A percentile compares a stretch with the other conserved stretches of the same genome.
Conservation (phyloP, 1,284 basidiomycete genomes). For the Lentinus polychrous region DNA sequence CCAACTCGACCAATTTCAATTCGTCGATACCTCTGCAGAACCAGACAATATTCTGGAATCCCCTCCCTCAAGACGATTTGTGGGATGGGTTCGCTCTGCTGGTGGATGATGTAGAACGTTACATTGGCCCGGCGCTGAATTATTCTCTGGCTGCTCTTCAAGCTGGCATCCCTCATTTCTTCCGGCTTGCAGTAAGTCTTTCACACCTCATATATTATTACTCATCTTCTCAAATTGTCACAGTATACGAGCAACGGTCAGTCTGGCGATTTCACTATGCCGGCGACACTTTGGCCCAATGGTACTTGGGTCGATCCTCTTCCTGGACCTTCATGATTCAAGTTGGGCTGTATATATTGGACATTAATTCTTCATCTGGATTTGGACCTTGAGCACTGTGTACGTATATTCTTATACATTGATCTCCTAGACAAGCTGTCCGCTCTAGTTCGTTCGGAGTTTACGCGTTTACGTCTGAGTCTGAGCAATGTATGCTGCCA, state of each 20-base stretch:
- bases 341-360: not conserved
- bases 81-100: conserved; percentile 79
- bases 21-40: conserved; percentile 45
- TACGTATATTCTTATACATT: not conserved
- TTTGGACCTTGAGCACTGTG: not conserved
- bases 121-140: conserved; percentile 57
- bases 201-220: not conserved
- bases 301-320: conserved; percentile 74
- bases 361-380: not conserved
- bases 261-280: conserved; percentile 77
- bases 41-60: conserved; percentile 59
- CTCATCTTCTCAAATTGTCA: not conserved
- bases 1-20: conserved; percentile 63
- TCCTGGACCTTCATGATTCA: conserved; percentile 51
- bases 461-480: too few relatives aligned
- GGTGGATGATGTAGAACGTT: conserved; percentile 82
- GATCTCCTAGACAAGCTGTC: too few relatives aligned
- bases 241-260: conserved; percentile 49
- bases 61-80: conserved; percentile 38
- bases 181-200: conserved; percentile 66
- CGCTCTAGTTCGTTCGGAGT: too few relatives aligned
- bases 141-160: conserved; percentile 62
- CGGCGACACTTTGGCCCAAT: conserved; percentile 73
- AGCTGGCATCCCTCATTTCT: conserved; percentile 68
- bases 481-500: too few relatives aligned